Evolutionary conservation across 1,284 basidiomycete species (phyloP), one percentile per base, ranked within the genome.

Genomic region (Moesziomyces antarcticus): DNA sequence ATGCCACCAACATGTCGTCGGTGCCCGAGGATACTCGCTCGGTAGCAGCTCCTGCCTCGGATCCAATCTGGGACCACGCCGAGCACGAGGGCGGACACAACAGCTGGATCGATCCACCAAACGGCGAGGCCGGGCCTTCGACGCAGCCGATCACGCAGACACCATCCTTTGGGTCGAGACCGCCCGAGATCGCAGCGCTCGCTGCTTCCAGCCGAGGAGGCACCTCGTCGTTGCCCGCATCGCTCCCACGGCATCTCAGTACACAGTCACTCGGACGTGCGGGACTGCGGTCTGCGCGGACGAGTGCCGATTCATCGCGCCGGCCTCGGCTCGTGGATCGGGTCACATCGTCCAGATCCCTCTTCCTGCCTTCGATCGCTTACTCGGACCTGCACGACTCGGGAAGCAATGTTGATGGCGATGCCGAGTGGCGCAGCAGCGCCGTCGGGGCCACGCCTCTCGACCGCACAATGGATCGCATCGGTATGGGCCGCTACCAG

Each of bases 401-500:
- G 3, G 16, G 25, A 13, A 24, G 22, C 42, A n/a, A 24, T n/a
- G 25, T 11, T 13, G 50, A 21, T 45, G 47, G 22, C 40, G 46
- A 44, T 0, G 49, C 62, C 41, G 54, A 67, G 30, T 79, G 75
- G 77, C 53, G 78, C n/a, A 45, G 70, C 7, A 67, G 58, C 3
- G 73, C 69, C 2, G 59, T 70, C 5, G 75, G 79, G 9, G 42
- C 50, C 7, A 73, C 69, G 16, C 75, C 76, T 43, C 52, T 67
- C 20, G 78, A 82, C 27, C 67, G 88, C 81, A 94, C 92, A 1
- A 91, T 95, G 85, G 92, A 94, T 82, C 88, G 89, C 44, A 92
- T 95, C 78, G 93, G 93, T 33, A 94, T 95, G 90, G 93, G 93
- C n/a, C 56, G 72, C 20, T 81, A 80, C 52, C 81, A 81, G 50